phyloP scores from a whole-genome alignment of 257 asterid species.

The Avicennia marina region DNA sequence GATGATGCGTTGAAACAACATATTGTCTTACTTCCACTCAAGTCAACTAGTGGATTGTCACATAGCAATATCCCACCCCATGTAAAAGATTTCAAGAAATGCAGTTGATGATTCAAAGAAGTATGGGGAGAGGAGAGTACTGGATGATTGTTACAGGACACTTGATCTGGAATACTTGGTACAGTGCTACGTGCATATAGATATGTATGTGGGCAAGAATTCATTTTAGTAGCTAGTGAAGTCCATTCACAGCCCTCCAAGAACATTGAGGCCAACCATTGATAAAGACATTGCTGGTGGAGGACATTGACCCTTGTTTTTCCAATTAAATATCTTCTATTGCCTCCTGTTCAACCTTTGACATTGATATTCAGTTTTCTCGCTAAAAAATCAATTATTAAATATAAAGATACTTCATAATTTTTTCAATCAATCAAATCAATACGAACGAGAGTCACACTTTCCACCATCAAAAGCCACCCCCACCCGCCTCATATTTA shows the following conservation, averaged over 20 bases:
- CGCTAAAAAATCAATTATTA: no score
- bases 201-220: conserved; percentile 1
- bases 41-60: not conserved
- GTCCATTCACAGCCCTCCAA: conserved; percentile 13
- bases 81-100: not conserved
- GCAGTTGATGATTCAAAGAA: not conserved
- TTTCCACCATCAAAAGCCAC: no score
- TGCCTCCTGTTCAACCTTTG: no score
- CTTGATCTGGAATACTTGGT: not conserved
- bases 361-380: not conserved
- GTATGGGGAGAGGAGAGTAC: not conserved
- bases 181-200: not conserved
- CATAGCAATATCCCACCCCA: not conserved
- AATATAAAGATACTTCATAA: no score
- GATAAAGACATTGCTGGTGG: conserved; percentile 22
- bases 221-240: conserved; percentile 3
- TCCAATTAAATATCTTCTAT: no score
- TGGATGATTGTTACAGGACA: conserved; percentile 7
- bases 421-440: no score
- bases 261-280: conserved; percentile 4
- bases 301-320: not conserved
- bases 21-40: not conserved
- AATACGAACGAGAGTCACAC: no score
- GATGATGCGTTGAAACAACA: not conserved
- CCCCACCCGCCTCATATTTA: no score